Evolutionary conservation across 1,284 basidiomycete species (phyloP).

Genomic region (Omphalotus olearius): DNA sequence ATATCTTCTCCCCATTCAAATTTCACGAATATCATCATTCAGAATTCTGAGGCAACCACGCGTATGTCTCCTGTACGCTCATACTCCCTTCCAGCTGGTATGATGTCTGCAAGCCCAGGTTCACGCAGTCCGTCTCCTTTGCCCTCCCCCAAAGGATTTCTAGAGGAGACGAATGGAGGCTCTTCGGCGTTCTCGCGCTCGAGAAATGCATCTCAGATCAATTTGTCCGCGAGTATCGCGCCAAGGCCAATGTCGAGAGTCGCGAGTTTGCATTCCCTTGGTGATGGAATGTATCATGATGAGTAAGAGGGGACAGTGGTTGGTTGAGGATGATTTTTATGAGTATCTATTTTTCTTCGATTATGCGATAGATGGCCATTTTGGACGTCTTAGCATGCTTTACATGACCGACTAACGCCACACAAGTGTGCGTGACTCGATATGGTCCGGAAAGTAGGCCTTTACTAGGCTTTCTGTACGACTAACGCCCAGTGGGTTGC

Average conservation of each 20-base stretch:
- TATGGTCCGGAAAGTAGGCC: too few relatives aligned
- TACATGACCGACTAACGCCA: not conserved
- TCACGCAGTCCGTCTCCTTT: constrained; percentile 19
- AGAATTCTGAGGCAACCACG: constrained; percentile 22
- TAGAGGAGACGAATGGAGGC: constrained; percentile 18
- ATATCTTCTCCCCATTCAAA: constrained; percentile 17
- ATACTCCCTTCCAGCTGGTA: constrained; percentile 26
- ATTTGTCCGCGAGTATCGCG: constrained; percentile 38
- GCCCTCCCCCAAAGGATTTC: constrained; percentile 29
- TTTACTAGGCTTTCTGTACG: too few relatives aligned
- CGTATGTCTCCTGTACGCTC: constrained; percentile 28
- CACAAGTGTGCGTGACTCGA: too few relatives aligned
- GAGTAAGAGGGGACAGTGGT: not conserved
- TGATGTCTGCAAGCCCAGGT: constrained; percentile 16
- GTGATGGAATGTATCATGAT: constrained; percentile 1
- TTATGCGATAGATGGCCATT: not conserved
- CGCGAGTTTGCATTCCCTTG: constrained; percentile 7
- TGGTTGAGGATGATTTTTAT: not conserved
- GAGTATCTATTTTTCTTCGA: not conserved
- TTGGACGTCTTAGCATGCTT: not conserved
- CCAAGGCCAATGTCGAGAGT: constrained; percentile 12
- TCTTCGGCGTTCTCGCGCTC: constrained; percentile 12
- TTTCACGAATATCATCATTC: constrained; percentile 4
- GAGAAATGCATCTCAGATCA: constrained; percentile 62
- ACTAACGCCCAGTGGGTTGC: too few relatives aligned